Percentiles rank a stretch among this genome's conserved stretches.
These are phyloP conservation scores for Beauveria asiatica DNA, from an alignment of 2,329 filamentous ascomycete species.

Conservation along the genomic window DNA sequence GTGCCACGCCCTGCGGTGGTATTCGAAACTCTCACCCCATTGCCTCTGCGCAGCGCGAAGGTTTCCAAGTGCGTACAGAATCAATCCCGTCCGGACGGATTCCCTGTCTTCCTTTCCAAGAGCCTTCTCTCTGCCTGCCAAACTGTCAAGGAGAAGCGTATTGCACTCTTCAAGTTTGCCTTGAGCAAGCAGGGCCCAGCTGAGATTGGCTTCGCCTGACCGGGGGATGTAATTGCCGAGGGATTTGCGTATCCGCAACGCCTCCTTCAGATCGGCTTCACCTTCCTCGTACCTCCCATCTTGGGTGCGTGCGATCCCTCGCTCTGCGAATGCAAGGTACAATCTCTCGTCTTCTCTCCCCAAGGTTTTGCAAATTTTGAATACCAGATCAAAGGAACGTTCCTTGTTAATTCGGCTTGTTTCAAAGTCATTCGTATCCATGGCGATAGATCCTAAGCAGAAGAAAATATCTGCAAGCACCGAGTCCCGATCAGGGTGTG, in stretches of 20 bases:
- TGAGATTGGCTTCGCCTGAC: constrained; percentile 10
- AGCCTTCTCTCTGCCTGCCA: constrained; percentile 5
- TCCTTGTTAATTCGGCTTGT: constrained; percentile 11
- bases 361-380: constrained; percentile 7
- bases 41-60: constrained; percentile 4
- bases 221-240: constrained; percentile 12
- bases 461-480: constrained; percentile 12
- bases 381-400: constrained; percentile 9
- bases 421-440: constrained; percentile 13
- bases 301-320: constrained; percentile 11
- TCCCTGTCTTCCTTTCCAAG: constrained; percentile 11
- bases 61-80: constrained; percentile 11
- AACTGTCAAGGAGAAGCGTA: constrained; percentile 8
- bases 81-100: constrained; percentile 9
- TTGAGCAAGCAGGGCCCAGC: constrained; percentile 12
- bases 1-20: constrained; percentile 9
- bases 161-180: constrained; percentile 12
- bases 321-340: constrained; percentile 12
- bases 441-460: constrained; percentile 10
- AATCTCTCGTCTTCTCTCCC: constrained; percentile 10
- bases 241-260: constrained; percentile 6
- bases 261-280: constrained; percentile 11
- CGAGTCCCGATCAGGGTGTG: constrained; percentile 9
- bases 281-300: constrained; percentile 8
- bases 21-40: constrained; percentile 11